Percentiles rank a stretch among this genome's conserved stretches.
Evolutionary conservation across 306 rosid genomes (phyloP).

Genomic region (Quercus cerris): DNA sequence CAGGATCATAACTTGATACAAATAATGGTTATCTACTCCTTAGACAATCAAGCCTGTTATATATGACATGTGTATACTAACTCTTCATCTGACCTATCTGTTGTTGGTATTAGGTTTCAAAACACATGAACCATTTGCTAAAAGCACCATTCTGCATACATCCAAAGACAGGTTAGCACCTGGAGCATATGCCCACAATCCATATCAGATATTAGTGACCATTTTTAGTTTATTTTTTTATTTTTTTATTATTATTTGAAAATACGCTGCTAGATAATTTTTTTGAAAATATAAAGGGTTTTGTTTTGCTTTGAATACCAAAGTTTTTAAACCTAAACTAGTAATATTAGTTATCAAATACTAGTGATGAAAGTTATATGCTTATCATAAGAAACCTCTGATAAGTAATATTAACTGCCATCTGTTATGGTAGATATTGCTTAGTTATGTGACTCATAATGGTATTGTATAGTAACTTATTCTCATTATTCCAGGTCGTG

Average conservation of each 20-base stretch:
- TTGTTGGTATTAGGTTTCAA: conserved; percentile 60
- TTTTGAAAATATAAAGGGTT: neutral
- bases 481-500: conserved; percentile 53
- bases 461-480: conserved; percentile 14
- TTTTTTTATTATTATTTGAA: neutral
- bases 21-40: neutral
- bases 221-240: neutral
- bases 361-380: neutral
- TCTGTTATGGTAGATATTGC: neutral
- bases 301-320: neutral
- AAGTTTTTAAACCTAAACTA: neutral
- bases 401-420: neutral
- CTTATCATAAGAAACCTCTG: neutral
- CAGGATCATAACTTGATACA: neutral
- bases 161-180: conserved; percentile 69
- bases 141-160: conserved; percentile 92
- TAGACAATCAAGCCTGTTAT: neutral
- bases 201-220: neutral
- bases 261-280: neutral
- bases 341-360: neutral
- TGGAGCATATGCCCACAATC: neutral
- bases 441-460: conserved; percentile 8
- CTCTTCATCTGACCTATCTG: conserved; percentile 8
- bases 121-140: conserved; percentile 87
- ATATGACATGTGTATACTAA: neutral